Percentiles rank a stretch among this genome's conserved stretches.
These are phyloP conservation scores for Cerioporus squamosus DNA, from an alignment of 1,284 basidiomycete genomes.

Conservation along the genomic window DNA sequence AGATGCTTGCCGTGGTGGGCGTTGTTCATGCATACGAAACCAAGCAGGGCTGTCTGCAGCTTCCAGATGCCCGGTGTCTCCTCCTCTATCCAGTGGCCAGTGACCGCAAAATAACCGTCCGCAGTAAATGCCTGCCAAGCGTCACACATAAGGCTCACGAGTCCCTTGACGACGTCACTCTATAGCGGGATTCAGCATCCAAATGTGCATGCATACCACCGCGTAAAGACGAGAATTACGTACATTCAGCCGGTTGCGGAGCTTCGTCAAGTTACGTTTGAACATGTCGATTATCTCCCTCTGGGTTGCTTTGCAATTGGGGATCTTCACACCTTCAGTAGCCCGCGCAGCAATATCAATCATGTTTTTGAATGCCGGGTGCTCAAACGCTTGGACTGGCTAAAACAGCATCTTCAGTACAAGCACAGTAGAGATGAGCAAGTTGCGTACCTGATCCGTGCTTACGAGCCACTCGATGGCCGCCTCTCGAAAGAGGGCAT, in stretches of 20 bases:
- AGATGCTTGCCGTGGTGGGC: too few species aligned
- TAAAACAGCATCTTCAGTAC: constrained; percentile 1
- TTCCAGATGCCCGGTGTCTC: too few species aligned
- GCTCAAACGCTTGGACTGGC: constrained; percentile 31
- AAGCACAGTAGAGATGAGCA: background rate
- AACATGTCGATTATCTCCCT: constrained; percentile 40
- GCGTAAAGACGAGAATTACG: constrained; percentile 2
- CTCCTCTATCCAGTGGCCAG: too few species aligned
- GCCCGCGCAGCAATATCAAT: constrained; percentile 28
- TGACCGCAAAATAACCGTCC: constrained; percentile 18
- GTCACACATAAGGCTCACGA: constrained; percentile 40
- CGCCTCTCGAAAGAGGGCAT: background rate
- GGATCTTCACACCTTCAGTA: constrained; percentile 24
- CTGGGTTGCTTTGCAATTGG: constrained; percentile 27
- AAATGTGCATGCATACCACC: too few species aligned
- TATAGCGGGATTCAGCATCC: background rate
- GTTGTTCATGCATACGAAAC: too few species aligned
- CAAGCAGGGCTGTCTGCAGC: too few species aligned
- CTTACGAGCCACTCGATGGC: constrained; percentile 41
- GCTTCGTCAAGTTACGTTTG: constrained; percentile 31
- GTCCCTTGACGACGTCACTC: background rate
- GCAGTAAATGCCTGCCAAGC: constrained; percentile 43
- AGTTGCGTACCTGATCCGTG: constrained; percentile 39
- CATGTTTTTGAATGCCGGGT: constrained; percentile 30
- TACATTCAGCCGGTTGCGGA: constrained; percentile 36